These are phyloP conservation scores for Aspergillus oerlinghausenensis DNA, from an alignment of 2,329 filamentous ascomycete species.

Conservation along the genomic window DNA sequence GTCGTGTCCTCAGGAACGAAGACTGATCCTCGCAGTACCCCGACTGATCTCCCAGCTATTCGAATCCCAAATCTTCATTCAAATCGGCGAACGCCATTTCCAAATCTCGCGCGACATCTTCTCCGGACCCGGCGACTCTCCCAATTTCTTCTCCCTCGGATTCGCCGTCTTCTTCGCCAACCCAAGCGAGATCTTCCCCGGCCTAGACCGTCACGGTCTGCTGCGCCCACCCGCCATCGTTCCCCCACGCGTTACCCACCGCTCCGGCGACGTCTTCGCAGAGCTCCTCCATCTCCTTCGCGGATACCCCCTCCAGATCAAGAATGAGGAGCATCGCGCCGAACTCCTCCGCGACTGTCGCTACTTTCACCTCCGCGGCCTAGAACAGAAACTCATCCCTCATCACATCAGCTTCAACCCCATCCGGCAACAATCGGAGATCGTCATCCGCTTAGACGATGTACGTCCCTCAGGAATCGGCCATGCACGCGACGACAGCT, in stretches of 20 bases:
- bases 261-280: conserved; percentile 76
- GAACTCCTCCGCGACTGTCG: conserved; percentile 78
- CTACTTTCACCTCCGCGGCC: conserved; percentile 87
- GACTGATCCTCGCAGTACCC: conserved; percentile 58
- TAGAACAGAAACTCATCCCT: conserved; percentile 82
- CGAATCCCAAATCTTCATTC: conserved; percentile 86
- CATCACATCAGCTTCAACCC: conserved; percentile 74
- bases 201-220: conserved; percentile 70
- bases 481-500: conserved; percentile 49
- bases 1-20: background rate
- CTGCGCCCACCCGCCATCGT: conserved; percentile 82
- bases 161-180: conserved; percentile 83
- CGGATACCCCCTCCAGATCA: conserved; percentile 76
- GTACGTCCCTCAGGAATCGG: conserved; percentile 82
- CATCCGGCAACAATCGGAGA: conserved; percentile 64
- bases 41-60: conserved; percentile 86
- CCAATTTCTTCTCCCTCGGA: conserved; percentile 91
- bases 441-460: conserved; percentile 74
- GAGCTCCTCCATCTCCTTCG: conserved; percentile 77
- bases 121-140: conserved; percentile 77
- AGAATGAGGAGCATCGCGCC: conserved; percentile 69
- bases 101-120: conserved; percentile 87
- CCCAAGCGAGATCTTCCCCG: conserved; percentile 77
- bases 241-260: conserved; percentile 74
- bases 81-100: conserved; percentile 81